These are phyloP conservation scores for Ganoderma sinense DNA, from an alignment of 1,284 basidiomycete species.

Conservation along the genomic window DNA sequence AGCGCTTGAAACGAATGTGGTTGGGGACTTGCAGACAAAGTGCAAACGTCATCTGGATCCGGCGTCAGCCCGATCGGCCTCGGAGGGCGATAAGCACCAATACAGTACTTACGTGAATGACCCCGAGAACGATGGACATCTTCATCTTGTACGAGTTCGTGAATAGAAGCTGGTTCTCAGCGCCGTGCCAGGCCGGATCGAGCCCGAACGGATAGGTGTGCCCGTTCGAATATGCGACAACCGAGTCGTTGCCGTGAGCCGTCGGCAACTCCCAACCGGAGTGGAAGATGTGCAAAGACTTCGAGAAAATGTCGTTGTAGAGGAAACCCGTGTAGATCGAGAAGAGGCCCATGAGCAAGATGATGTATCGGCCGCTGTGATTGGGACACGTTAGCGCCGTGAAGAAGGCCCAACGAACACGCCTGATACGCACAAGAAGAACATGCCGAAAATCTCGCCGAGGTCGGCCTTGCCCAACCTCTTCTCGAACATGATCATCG, in stretches of 20 bases:
- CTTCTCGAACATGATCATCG: conserved; percentile 89
- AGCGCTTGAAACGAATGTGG: conserved; percentile 91
- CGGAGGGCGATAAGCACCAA: conserved; percentile 18
- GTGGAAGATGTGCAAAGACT: conserved; percentile 87
- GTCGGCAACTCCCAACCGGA: conserved; percentile 91
- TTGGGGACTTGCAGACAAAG: conserved; percentile 96
- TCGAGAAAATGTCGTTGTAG: conserved; percentile 99
- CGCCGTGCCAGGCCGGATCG: conserved; percentile 95
- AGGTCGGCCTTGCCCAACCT: conserved; percentile 81
- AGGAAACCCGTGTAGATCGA: conserved; percentile 97
- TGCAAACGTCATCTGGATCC: conserved; percentile 93
- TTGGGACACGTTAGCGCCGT: conserved; percentile 13
- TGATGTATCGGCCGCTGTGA: conserved; percentile 94
- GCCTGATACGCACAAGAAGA: conserved; percentile 83
- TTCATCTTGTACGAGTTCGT: conserved; percentile 99
- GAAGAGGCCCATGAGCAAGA: conserved; percentile 96
- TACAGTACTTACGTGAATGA: conserved; percentile 84
- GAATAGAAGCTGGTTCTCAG: conserved; percentile 93
- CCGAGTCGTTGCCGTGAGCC: conserved; percentile 50
- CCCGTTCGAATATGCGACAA: conserved; percentile 66
- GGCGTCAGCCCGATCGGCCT: conserved; percentile 24
- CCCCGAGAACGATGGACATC: conserved; percentile 97
- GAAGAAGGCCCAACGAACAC: conserved; percentile 3
- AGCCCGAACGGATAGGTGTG: conserved; percentile 91
- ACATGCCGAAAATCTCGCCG: conserved; percentile 89